Evolutionary conservation across 495 filamentous ascomycete species (phyloP).

Genomic region (Bacidia rubella): DNA sequence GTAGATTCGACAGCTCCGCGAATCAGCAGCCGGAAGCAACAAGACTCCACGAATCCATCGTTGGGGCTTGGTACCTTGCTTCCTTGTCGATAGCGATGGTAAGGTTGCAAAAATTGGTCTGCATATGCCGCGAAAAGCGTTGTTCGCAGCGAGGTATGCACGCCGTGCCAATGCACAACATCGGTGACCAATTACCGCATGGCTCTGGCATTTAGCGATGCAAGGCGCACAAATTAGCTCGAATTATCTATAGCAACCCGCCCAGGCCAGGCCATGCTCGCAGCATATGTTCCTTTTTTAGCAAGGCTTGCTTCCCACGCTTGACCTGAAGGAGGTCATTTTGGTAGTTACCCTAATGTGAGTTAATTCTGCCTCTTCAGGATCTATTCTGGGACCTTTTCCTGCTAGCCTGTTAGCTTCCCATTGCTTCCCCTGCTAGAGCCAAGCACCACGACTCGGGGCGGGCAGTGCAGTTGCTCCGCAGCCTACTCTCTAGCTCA

Average conservation of each 20-base stretch:
- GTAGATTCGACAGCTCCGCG: neutral
- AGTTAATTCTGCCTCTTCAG: neutral
- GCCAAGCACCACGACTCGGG: constrained; percentile 5
- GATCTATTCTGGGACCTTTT: constrained; percentile 1
- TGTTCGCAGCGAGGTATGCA: constrained; percentile 2
- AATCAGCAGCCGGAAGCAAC: neutral
- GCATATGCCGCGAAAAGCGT: constrained; percentile 1
- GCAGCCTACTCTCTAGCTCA: neutral
- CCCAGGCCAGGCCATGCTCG: neutral
- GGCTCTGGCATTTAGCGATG: neutral
- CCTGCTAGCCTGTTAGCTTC: neutral
- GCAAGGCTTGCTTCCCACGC: neutral
- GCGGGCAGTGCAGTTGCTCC: constrained; percentile 4
- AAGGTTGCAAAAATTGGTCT: constrained; percentile 3
- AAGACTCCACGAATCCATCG: neutral
- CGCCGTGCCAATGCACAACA: constrained; percentile 3
- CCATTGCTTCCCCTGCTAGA: neutral
- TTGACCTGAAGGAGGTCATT: neutral
- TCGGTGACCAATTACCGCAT: constrained; percentile 3
- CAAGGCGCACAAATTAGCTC: constrained; percentile 5
- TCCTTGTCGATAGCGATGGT: neutral
- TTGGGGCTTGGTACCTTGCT: neutral
- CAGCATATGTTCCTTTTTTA: neutral
- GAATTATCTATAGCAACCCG: constrained; percentile 10
- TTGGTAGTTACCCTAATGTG: neutral